Evolutionary conservation across 495 filamentous ascomycete genomes (phyloP), one percentile per base, ranked within the genome.

Genomic region (Hypoxylon fragiforme): DNA sequence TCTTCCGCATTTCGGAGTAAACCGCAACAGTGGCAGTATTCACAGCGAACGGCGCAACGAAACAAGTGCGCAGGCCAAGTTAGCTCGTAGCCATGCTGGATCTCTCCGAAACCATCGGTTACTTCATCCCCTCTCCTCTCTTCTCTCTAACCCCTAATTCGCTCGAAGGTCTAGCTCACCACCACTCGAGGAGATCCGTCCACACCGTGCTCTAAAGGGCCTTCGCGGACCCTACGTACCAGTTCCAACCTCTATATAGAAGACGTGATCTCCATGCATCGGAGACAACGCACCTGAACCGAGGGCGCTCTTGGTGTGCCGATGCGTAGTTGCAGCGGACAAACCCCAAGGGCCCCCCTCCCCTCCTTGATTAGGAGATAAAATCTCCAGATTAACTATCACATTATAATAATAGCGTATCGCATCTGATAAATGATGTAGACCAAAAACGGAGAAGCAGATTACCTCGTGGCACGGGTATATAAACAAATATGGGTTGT

Each of bases 371-470:
- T 2, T n/a, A 16, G 7, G 24, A 31, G 36, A 19, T 13, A 5
- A 34, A 11, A 40, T 44, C 26, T 36, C 30, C 44, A 48, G 41
- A 50, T 45, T 50, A 54, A 50, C 40, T 50, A 54, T 28, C 50
- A 50, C 28, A 54, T 60, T 60, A 60, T 46, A 45, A 54, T 54
- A 45, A 50, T 45, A 48, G 24, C 16, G 38, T 26, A 28, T 39
- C 19, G 18, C 11, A 36, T 54, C 40, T 37, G 50, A 60, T 54
- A n/a, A n/a, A n/a, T n/a, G n/a, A n/a, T 50, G 54, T 45, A 18
- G 44, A 45, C 30, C 56, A 38, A 39, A n/a, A 38, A 31, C 28
- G 21, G 30, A 30, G 43, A 32, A 41, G 49, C n/a, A 24, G 15
- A 21, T 19, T 13, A 42, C 40, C 57, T 54, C 44, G 41, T 54